Evolutionary conservation across 768 basidiomycete species (phyloP), one percentile per base, ranked within the genome.

Genomic region (Gelatoporia subvermispora): DNA sequence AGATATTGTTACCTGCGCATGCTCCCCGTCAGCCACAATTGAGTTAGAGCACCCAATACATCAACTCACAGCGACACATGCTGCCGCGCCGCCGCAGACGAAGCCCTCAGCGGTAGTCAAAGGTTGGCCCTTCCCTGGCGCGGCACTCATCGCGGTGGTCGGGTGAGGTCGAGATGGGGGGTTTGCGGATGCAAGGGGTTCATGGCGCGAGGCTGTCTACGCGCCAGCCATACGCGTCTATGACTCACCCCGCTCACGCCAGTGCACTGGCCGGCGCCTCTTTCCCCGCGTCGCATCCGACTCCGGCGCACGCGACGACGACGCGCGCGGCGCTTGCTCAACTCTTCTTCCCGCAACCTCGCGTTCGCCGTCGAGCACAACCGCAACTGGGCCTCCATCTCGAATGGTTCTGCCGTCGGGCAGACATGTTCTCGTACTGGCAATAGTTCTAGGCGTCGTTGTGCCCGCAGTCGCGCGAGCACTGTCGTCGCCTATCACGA

Each of bases 61-160:
- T 23, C n/a, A 42, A 72, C 82, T 60, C 54, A 94, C 93, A 31
- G 94, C 95, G 38, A 88, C 84, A 65, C 82, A 91, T 49, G 93
- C 96, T 44, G 96, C 96, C 45, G 93, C 63, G 21, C 88, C 94
- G 49, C 96, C 96, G 54, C 88, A 88, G 10, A 88, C 40, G 62
- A 99, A 99, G 36, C 88, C 81, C 66, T 94, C 93, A 41, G 73
- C 55, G 0, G 87, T 88, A 36, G 84, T 82, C 31, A 92, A 63
- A 49, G 69, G 64, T 17, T 65, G 42, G 41, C 35, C 48, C 11
- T 20, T 41, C 22, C 13, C 23, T n/a, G 37, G 28, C 5, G 13
- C 13, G 13, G 28, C 5, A 31, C 28, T 31, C 28, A 31, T 31
- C 28, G 13, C 28, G 28, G 28, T 13, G 28, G 28, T 13, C 7